Base-by-base conservation (phyloP, 345 rosid genomes). In the Schrenkiella parvula region DNA sequence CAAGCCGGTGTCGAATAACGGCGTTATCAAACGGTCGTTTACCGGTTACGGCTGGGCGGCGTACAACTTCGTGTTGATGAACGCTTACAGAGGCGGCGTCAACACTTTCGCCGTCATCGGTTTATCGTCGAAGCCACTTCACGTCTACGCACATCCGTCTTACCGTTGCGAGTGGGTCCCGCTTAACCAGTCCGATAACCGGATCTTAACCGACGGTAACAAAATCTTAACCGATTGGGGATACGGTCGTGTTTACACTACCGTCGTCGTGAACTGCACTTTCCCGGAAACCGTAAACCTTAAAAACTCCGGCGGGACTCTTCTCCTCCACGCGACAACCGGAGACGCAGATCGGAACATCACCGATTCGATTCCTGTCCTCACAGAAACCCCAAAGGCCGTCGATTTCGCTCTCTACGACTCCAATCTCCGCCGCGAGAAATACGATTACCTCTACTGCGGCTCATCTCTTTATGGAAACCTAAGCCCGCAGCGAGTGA, bases 141-240 rank as follows among this genome's bases (percentile, higher is more conserved):
- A 91, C 61, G 82, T 89, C 7, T 91, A 74, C 71, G 66, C 84
- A 4, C 86, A 70, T 63, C 96, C 98, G 3, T 68, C 81, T 23
- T 93, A 93, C 59, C 71, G 75, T 14, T 91, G 98, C 77, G 84
- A 84, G 68, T 93, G 96, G 96, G 75, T 87, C 29, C 86, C 86
- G 4, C 12, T 42, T 11, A 53, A 71, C 73, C 81, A 19, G 29
- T 53, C 63, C 8, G 75, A 38, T 62, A 77, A 60, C 55, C 74
- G 79, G 77, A 52, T 78, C 32, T 22, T 77, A 80, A 54, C 85
- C 71, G 64, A 52, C 32, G 85, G 80, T 1, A 70, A 73, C 60
- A 88, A 82, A 79, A 84, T 91, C 70, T 90, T 91, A 35, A 97
- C 98, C 21, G 99, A 95, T 38, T 91, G 99, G 99, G 97, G 98